phyloP scores from a whole-genome alignment of 2,329 filamentous ascomycete genomes.

The Acrocalymma vagum region DNA sequence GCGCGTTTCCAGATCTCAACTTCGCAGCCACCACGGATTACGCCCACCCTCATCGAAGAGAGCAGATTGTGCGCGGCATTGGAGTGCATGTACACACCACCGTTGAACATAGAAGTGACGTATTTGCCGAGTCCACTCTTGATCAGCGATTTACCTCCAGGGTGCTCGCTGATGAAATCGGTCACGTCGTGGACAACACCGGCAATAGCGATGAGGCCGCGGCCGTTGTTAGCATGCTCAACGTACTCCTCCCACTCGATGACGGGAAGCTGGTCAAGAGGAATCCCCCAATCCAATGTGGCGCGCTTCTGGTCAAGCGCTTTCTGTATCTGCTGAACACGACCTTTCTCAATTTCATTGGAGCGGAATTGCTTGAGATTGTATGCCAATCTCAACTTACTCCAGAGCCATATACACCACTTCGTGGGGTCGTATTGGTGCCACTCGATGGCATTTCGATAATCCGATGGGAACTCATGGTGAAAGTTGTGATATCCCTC shows the following conservation, averaged over 20 bases:
- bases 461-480: conserved; percentile 55
- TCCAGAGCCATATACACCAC: conserved; percentile 55
- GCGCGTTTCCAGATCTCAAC: conserved; percentile 56
- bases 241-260: conserved; percentile 56
- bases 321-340: conserved; percentile 54
- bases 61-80: conserved; percentile 54
- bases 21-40: conserved; percentile 53
- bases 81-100: conserved; percentile 53
- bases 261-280: conserved; percentile 53
- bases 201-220: conserved; percentile 50
- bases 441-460: conserved; percentile 54
- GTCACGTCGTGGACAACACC: conserved; percentile 54
- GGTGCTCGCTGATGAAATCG: conserved; percentile 54
- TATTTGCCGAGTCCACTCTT: conserved; percentile 53
- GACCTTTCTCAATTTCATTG: conserved; percentile 56
- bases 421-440: conserved; percentile 55
- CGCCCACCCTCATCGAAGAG: conserved; percentile 53
- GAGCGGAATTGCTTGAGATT: conserved; percentile 55
- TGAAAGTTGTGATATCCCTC: conserved; percentile 57
- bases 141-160: conserved; percentile 54
- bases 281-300: conserved; percentile 53
- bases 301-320: conserved; percentile 55
- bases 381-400: conserved; percentile 53
- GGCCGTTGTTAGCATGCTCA: conserved; percentile 52
- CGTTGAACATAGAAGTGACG: conserved; percentile 55